These are phyloP conservation scores for Coemansia sp. DNA, from an alignment of 192 early-diverging fungal genomes.

Conservation along the genomic window DNA sequence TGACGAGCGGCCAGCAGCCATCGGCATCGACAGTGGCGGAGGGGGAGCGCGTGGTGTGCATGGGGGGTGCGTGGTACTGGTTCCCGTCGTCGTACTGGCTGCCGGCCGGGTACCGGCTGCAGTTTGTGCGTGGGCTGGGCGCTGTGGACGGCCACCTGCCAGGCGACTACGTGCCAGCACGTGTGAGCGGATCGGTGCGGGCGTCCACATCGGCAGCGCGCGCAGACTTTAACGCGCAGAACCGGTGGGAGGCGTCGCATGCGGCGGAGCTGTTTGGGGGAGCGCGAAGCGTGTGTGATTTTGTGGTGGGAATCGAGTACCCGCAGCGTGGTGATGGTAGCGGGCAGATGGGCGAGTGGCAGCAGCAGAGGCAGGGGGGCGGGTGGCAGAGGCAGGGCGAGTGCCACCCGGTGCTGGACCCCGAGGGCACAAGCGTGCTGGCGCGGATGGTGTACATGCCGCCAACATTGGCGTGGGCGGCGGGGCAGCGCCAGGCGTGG, in stretches of 20 bases:
- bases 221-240: constrained; percentile 34
- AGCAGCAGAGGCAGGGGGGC: background rate
- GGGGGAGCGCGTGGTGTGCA: constrained; percentile 57
- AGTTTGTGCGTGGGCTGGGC: constrained; percentile 59
- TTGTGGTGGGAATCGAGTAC: constrained; percentile 20
- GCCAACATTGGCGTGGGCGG: background rate
- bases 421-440: constrained; percentile 2
- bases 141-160: constrained; percentile 72
- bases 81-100: constrained; percentile 93
- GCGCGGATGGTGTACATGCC: constrained; percentile 37
- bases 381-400: constrained; percentile 1
- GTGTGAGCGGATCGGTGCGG: constrained; percentile 10
- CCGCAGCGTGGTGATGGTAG: background rate
- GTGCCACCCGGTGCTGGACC: constrained; percentile 36
- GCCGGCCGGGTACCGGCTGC: constrained; percentile 66
- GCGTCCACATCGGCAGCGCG: constrained; percentile 16
- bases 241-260: constrained; percentile 37
- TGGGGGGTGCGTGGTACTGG: constrained; percentile 94
- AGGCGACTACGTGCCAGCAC: constrained; percentile 59
- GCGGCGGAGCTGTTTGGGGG: background rate
- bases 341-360: background rate
- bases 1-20: background rate
- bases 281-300: constrained; percentile 29
- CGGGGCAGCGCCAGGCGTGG: constrained; percentile 23
- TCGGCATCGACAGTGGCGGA: background rate